Evolutionary conservation across 2,329 filamentous ascomycete genomes (phyloP), one percentile per base, ranked within the genome.

Genomic region (Talaromyces marneffei): DNA sequence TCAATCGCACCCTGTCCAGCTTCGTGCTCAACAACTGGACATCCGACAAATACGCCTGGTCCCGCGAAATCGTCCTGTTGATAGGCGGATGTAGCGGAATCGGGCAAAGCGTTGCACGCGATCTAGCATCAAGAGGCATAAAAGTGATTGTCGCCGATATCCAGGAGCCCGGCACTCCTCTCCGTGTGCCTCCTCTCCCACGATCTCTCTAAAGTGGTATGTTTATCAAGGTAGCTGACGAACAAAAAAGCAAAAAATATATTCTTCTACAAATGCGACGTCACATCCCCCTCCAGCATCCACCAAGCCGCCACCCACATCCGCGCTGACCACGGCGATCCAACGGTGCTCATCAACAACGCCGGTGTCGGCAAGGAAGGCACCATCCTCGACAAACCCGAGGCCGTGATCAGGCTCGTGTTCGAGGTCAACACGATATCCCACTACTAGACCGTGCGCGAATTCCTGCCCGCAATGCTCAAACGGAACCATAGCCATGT

Each of bases 401-500:
- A 80, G 64, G 67, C 70, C 20, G 71, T 76, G 25, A 75, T 83
- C 44, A 72, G 76, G 12, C 76, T 76, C 62, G 79, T 80, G 7
- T 82, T 83, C 65, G 78, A 80, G 61, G 79, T 83, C 60, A 84
- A 84, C 70, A 73, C 78, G 8, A 72, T 84, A 52, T 74, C 77
- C 20, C 80, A 83, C 66, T 83, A 78, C 70, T 75, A 77, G 61
- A 80, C 76, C 61, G 77, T 81, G 9, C 75, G 78, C 57, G 80
- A 81, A 64, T 83, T 84, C 70, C 65, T 84, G 33, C 82, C 82
- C 0, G 71, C 73, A 55, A 84, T 84, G 81, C 67, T 83, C 23
- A 66, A 68, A 48, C 70, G 72, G 18, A 79, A 82, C 65, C 82
- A 83, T 65, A 84, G 83, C 2, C 83, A 85, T 63, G 74, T 86